These are phyloP conservation scores for Pleomassaria siparia DNA, from an alignment of 2,329 filamentous ascomycete species.

Conservation along the genomic window DNA sequence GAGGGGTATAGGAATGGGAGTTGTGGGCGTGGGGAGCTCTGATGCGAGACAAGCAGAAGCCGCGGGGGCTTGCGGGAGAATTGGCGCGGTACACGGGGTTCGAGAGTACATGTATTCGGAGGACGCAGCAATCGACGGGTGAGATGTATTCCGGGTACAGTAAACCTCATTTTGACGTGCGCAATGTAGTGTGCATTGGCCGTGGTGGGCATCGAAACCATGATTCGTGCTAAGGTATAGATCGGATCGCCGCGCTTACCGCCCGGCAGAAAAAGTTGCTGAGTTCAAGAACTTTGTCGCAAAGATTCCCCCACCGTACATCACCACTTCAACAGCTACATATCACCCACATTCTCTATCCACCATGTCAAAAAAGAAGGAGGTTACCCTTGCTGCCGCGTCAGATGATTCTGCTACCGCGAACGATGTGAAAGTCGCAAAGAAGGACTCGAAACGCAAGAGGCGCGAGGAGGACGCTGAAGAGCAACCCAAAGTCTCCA, in stretches of 20 bases:
- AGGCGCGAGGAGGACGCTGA: slow-evolving; percentile 29
- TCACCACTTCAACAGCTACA: background rate
- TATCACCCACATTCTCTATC: background rate
- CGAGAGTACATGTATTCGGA: slow-evolving; percentile 15
- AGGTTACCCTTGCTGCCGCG: slow-evolving; percentile 6
- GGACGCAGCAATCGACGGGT: slow-evolving; percentile 24
- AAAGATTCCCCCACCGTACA: slow-evolving; percentile 4
- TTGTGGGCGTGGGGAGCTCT: slow-evolving; percentile 57
- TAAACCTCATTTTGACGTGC: slow-evolving; percentile 31
- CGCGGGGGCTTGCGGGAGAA: slow-evolving; percentile 61
- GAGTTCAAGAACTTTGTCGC: slow-evolving; percentile 5
- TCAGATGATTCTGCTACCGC: background rate
- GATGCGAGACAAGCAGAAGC: slow-evolving; percentile 50
- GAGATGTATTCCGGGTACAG: slow-evolving; percentile 26
- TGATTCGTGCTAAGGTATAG: slow-evolving; percentile 10
- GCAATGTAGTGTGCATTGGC: background rate
- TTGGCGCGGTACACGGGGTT: slow-evolving; percentile 45
- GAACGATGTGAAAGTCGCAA: slow-evolving; percentile 15
- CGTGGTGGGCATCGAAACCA: background rate
- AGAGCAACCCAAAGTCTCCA: slow-evolving; percentile 12
- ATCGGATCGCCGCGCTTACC: slow-evolving; percentile 5
- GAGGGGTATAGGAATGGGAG: slow-evolving; percentile 66
- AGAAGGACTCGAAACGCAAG: slow-evolving; percentile 40
- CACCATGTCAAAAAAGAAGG: slow-evolving; percentile 18
- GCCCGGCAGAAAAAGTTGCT: slow-evolving; percentile 20